Base-by-base conservation (phyloP, 2,329 filamentous ascomycete species). In the Fusarium praegraminearum region DNA sequence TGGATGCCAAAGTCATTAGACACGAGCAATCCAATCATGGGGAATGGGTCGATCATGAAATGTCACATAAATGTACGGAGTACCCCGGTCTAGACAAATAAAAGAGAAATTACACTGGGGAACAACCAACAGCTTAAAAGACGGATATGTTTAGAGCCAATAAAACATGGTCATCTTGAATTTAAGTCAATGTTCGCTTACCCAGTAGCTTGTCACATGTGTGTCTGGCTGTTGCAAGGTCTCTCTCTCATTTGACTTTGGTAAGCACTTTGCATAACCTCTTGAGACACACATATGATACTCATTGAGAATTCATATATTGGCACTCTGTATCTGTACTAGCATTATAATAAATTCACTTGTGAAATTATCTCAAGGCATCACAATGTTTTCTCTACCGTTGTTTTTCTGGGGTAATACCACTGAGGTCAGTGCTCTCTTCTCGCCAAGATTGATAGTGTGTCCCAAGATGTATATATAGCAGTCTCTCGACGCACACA, bases 1-100 rank as follows among this genome's bases (percentile, higher is more conserved):
- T 66, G 65, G 47, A 49, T 63, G 49, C 22, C 36, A 22, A 40
- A 62, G 62, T 49, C 49, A 58, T 58, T 67, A 57, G 52, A 62
- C 44, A 33, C 28, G 40, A 49, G 40, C 47, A 35, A 59, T n/a
- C 49, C 28, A 41, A 50, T 51, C 26, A 50, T 58, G 66, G 38
- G 45, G 32, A 44, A 67, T 47, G 36, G 49, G 62, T 38, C 52
- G 33, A 66, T 57, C 50, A 41, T 35, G 36, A 46, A 65, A 59
- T 46, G 44, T 20, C 35, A 32, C 59, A 45, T 20, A 50, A 50
- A 36, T 44, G 32, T 38, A 22, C 20, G 20, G 20, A 22, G 20
- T 22, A 66, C 33, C 43, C 43, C 47, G 28, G 49, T 22, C 49
- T 28, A 52, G 12, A 41, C 24, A 30, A 30, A 36, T 30, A 24